Evolutionary conservation across 2,329 filamentous ascomycete genomes (phyloP).

Genomic region (Penicillium polonicum): DNA sequence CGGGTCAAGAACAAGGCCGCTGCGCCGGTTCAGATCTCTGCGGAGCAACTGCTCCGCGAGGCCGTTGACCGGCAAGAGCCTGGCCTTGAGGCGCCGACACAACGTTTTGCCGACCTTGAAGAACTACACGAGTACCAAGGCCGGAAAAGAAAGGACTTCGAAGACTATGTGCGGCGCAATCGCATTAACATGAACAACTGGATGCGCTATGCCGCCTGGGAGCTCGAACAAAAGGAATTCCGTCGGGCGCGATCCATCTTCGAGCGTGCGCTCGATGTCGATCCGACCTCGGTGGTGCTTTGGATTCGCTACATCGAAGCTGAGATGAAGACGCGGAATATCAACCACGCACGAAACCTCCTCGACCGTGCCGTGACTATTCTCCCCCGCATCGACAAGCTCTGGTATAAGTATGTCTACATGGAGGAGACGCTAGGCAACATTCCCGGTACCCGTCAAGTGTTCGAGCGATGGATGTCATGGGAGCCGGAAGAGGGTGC

Average conservation of each 20-base stretch:
- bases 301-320: slow-evolving; percentile 95
- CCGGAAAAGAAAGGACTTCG: slow-evolving; percentile 92
- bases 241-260: slow-evolving; percentile 88
- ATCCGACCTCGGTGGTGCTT: slow-evolving; percentile 78
- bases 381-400: slow-evolving; percentile 84
- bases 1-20: slow-evolving; percentile 98
- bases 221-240: slow-evolving; percentile 97
- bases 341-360: slow-evolving; percentile 93
- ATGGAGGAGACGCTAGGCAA: slow-evolving; percentile 98
- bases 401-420: slow-evolving; percentile 99
- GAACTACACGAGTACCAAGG: slow-evolving; percentile 98
- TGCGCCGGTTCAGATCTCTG: slow-evolving; percentile 86
- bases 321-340: slow-evolving; percentile 93
- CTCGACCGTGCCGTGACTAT: slow-evolving; percentile 93
- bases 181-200: slow-evolving; percentile 97
- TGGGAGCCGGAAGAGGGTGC: slow-evolving; percentile 97
- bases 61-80: slow-evolving; percentile 95
- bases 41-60: slow-evolving; percentile 94
- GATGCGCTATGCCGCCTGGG: slow-evolving; percentile 97
- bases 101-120: slow-evolving; percentile 93
- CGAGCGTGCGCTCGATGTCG: slow-evolving; percentile 89
- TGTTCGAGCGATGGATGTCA: slow-evolving; percentile 97
- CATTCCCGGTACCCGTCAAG: slow-evolving; percentile 83
- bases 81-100: slow-evolving; percentile 81
- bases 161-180: slow-evolving; percentile 95